A percentile compares a stretch with the other conserved stretches of the same genome.
phyloP scores from a whole-genome alignment of 176 grass and related monocot species.

The Otatea glauca region DNA sequence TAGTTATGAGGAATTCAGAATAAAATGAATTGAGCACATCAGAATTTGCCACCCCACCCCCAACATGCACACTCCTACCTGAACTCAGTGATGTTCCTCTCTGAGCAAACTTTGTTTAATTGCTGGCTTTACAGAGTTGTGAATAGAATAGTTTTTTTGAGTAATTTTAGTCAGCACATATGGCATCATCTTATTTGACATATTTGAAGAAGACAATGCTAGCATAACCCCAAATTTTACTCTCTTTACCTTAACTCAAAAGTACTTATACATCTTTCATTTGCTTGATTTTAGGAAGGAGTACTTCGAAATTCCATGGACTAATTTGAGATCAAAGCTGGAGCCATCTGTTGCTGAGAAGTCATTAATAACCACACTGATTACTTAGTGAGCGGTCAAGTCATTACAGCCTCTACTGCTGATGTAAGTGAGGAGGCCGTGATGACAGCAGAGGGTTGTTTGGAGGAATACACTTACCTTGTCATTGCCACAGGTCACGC shows the following conservation, averaged over 20 bases:
- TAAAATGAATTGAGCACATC: not conserved
- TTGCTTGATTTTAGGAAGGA: slow-evolving; percentile 49
- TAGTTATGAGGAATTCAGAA: not conserved
- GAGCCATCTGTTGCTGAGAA: slow-evolving; percentile 53
- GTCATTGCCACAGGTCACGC: slow-evolving; percentile 56
- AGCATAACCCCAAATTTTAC: not conserved
- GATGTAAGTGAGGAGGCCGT: slow-evolving; percentile 41
- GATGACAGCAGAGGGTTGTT: slow-evolving; percentile 49
- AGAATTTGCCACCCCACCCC: not conserved
- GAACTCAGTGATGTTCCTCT: not conserved
- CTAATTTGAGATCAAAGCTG: slow-evolving; percentile 52
- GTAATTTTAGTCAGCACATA: not conserved
- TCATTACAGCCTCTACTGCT: slow-evolving; percentile 43
- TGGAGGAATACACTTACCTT: slow-evolving; percentile 51
- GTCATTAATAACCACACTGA: slow-evolving; percentile 57
- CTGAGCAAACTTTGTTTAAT: not conserved
- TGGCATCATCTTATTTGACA: not conserved
- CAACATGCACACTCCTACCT: not conserved
- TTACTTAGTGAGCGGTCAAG: slow-evolving; percentile 39
- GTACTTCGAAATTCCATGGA: slow-evolving; percentile 60
- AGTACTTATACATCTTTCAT: not conserved
- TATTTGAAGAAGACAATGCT: not conserved
- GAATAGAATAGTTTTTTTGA: not conserved
- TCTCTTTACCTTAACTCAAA: not conserved
- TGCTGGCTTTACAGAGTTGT: not conserved